A percentile compares a stretch with the other conserved stretches of the same genome.
phyloP scores from a whole-genome alignment of 2,329 filamentous ascomycete species.

The Tolypocladium capitatum region DNA sequence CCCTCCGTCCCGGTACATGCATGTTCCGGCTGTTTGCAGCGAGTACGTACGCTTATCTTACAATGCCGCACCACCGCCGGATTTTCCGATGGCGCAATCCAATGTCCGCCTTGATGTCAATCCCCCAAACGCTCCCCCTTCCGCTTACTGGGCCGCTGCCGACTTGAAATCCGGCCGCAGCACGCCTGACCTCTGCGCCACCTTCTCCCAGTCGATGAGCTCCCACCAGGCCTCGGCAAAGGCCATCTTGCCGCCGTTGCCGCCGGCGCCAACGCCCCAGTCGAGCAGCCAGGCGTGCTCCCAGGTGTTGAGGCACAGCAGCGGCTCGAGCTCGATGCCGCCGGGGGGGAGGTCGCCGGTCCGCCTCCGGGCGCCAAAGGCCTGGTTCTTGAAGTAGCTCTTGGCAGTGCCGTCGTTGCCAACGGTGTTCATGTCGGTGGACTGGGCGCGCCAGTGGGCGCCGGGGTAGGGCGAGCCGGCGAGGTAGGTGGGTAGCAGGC shows the following conservation, averaged over 20 bases:
- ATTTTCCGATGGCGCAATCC: background rate
- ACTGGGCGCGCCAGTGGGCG: slow-evolving; percentile 66
- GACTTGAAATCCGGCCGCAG: slow-evolving; percentile 21
- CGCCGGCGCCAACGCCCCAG: slow-evolving; percentile 47
- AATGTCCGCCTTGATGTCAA: background rate
- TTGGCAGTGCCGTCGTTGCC: slow-evolving; percentile 24
- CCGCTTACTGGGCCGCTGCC: slow-evolving; percentile 5
- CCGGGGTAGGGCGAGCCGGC: slow-evolving; percentile 79
- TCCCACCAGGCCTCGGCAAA: slow-evolving; percentile 82
- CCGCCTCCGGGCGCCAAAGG: slow-evolving; percentile 15
- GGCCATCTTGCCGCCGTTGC: slow-evolving; percentile 57
- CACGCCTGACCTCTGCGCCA: slow-evolving; percentile 31
- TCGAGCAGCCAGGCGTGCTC: slow-evolving; percentile 85
- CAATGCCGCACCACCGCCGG: background rate
- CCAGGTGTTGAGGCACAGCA: slow-evolving; percentile 93
- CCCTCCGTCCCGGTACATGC: background rate
- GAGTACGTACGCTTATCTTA: background rate
- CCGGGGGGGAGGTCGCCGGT: slow-evolving; percentile 40
- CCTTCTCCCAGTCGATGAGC: slow-evolving; percentile 69
- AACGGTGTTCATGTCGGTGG: slow-evolving; percentile 56
- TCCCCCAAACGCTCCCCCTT: background rate
- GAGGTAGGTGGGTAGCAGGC: slow-evolving; percentile 78
- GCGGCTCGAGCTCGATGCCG: slow-evolving; percentile 55
- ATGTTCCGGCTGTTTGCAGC: background rate
- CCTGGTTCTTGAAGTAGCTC: slow-evolving; percentile 25